Base-by-base conservation (phyloP, 331 rosid species). In the Rosa hybrid region DNA sequence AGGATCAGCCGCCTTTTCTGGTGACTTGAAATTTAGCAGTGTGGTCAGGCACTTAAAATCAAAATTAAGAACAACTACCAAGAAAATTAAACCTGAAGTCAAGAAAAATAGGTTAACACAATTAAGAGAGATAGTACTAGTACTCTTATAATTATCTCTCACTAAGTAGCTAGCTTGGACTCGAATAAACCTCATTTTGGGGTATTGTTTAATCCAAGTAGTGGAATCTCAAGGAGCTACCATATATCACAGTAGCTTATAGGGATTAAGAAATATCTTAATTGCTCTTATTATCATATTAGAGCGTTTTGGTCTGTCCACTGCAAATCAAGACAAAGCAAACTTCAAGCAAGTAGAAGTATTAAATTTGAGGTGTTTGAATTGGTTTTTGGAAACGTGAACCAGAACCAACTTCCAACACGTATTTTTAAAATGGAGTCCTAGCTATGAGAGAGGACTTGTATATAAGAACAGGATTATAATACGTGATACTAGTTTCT, bases 1-100 rank as follows among this genome's bases (percentile, higher is more conserved):
- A 87, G 97, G 92, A 79, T 93, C 79, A 90, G 97, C 98, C 98
- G 89, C 81, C 87, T 86, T 93, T 93, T 90, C 78, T 85, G 98
- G 93, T 83, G 91, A 88, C 90, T 87, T 84, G 84, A 77, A 85
- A 84, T 16, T 65, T 91, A 89, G 63, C 53, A 14, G 25, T 13
- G 27, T 44, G 56, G 54, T 49, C 38, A 44, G 17, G 53, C 65
- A 20, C 80, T 49, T 38, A 34, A 49, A 65, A 77, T 65, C 83
- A 86, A 84, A 75, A 30, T n/a, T 68, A 76, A 57, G 27, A 60
- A 78, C 92, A 79, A 74, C 12, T 84, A 83, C 86, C 92, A 77
- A 86, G 92, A 81, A 80, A 74, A 17, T 73, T 46, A 77, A 63
- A 65, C 79, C 76, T 78, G 30, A 86, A 87, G 90, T 89, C 87